These are phyloP conservation scores for Fraxinus platypoda DNA, from an alignment of 305 asterid species.

Conservation along the genomic window DNA sequence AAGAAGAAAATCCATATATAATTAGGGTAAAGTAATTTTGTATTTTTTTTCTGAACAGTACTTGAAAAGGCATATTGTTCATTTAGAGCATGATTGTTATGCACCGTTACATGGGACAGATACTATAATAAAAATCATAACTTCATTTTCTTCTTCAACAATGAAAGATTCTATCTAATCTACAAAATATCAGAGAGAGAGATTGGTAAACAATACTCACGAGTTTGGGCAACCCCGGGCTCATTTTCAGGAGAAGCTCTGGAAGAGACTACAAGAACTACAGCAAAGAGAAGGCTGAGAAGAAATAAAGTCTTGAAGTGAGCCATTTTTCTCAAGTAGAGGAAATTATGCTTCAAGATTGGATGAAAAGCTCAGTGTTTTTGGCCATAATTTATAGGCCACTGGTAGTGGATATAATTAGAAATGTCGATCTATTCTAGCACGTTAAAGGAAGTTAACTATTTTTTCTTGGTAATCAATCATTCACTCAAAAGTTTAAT, in stretches of 20 bases:
- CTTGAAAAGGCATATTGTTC: neutral
- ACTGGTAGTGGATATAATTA: neutral
- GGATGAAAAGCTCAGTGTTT: neutral
- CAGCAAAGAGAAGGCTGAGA: constrained; percentile 31
- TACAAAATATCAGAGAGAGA: neutral
- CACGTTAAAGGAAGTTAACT: neutral
- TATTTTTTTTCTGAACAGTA: neutral
- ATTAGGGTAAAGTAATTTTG: neutral
- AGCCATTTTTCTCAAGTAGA: constrained; percentile 20
- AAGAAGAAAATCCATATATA: neutral
- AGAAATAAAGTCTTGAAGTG: constrained; percentile 25
- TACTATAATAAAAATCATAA: neutral
- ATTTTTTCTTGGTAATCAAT: neutral
- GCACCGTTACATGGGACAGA: neutral
- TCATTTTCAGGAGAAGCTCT: constrained; percentile 26
- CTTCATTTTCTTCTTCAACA: neutral
- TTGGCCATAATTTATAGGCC: constrained; percentile 28
- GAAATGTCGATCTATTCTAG: neutral
- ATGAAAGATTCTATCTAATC: neutral
- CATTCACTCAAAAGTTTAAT: neutral
- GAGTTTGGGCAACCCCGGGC: constrained; percentile 16
- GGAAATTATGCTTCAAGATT: neutral
- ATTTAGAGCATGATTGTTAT: neutral
- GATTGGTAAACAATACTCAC: constrained; percentile 12
- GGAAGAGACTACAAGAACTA: constrained; percentile 23